Evolutionary conservation across 306 rosid species (phyloP), one percentile per base, ranked within the genome.

Genomic region (Malus sylvestris): DNA sequence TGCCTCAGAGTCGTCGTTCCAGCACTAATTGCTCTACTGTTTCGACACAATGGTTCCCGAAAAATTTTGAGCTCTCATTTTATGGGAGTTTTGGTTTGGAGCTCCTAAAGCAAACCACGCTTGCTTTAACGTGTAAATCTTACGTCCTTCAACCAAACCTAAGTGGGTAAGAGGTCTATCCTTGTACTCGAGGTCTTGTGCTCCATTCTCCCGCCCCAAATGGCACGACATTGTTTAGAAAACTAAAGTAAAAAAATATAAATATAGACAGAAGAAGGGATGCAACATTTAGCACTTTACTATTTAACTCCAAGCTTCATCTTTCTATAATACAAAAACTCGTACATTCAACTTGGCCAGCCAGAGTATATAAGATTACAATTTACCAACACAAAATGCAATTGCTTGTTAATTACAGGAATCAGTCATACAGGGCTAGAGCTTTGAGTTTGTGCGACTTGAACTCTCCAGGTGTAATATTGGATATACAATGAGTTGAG

Each of bases 381-480:
- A 73, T 25, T 73, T 40, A 10, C 18, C 38, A 29, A 46, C 62
- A 29, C n/a, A 75, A 61, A 40, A n/a, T 9, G 49, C 27, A 13
- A 55, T 64, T 49, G 58, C 25, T 33, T 29, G 35, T 16, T 12
- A 3, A 19, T 52, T 33, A 74, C 42, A 20, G 16, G 71, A 76
- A 25, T 53, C 69, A 65, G 55, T 90, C 88, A 92, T 49, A 79
- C 96, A 12, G 90, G 90, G 74, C 30, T 83, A 23, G 90, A 23
- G 79, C 81, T 72, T 9, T 73, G 71, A 61, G 75, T 76, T 64
- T 72, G 89, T 1, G 86, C 71, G 46, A 85, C 90, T 67, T 83
- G 90, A 76, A 90, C 78, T 71, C 96, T 87, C 98, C 98, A 90
- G 10, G 85, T 67, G 68, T 73, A 79, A 82, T 77, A 92, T 30